Evolutionary conservation across 2,329 filamentous ascomycete genomes (phyloP).

Genomic region (Penicillium sp.): DNA sequence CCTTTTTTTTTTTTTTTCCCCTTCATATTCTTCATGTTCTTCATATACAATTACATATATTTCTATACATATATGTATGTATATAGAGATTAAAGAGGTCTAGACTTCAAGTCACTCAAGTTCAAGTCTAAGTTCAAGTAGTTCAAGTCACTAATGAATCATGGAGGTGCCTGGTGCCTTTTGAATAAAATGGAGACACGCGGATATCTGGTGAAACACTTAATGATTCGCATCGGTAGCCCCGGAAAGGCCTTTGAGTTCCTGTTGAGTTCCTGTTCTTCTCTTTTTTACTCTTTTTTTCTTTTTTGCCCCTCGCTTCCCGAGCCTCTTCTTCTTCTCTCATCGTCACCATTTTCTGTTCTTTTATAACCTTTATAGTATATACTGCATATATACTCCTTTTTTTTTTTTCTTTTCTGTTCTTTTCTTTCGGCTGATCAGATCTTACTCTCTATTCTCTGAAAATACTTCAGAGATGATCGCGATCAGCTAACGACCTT

Average conservation of each 20-base stretch:
- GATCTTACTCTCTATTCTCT: constrained; percentile 8
- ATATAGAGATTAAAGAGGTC: neutral
- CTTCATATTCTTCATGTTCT: too few relatives aligned
- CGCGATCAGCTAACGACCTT: constrained; percentile 19
- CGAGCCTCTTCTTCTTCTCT: constrained; percentile 28
- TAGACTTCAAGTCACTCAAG: neutral
- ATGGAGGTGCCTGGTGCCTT: constrained; percentile 27
- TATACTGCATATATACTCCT: neutral
- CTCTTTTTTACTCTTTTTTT: neutral
- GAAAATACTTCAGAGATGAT: constrained; percentile 14
- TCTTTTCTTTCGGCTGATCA: constrained; percentile 5
- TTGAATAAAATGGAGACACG: constrained; percentile 7
- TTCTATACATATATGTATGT: too few relatives aligned
- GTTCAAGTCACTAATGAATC: constrained; percentile 16
- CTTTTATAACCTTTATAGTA: neutral
- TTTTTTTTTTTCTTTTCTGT: constrained; percentile 6
- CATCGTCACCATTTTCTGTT: constrained; percentile 26
- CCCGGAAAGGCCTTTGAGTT: constrained; percentile 22
- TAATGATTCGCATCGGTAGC: constrained; percentile 25
- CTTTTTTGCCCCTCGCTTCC: constrained; percentile 27
- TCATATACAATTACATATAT: too few relatives aligned
- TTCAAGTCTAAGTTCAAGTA: neutral
- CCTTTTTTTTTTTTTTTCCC: too few relatives aligned
- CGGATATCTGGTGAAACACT: constrained; percentile 25
- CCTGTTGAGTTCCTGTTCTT: constrained; percentile 6